Conservation (phyloP, 257 asterid species). For the Coffea canephora region DNA sequence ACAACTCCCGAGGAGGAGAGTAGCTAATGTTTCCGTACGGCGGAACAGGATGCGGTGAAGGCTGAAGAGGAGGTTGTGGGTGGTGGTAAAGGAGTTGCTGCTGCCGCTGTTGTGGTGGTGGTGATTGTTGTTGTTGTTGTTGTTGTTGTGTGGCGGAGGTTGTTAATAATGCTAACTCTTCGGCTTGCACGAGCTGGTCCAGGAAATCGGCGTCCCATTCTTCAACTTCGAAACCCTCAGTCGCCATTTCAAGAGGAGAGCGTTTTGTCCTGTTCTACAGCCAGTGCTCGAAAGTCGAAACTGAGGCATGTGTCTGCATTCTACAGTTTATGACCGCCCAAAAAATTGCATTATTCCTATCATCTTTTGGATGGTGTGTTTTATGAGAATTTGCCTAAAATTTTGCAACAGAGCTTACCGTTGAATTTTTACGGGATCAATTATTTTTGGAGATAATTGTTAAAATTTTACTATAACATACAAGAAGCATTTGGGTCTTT, state of each 20-base stretch:
- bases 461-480: too few species aligned
- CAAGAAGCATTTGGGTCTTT: too few species aligned
- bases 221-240: constrained; percentile 53
- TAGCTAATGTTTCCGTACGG: constrained; percentile 26
- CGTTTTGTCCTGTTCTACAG: neutral
- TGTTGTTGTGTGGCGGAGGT: constrained; percentile 25
- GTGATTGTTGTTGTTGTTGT: constrained; percentile 1
- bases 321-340: too few species aligned
- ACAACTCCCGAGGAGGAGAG: constrained; percentile 82
- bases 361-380: too few species aligned
- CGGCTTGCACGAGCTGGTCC: constrained; percentile 41
- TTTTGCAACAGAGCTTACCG: too few species aligned
- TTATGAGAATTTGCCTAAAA: too few species aligned
- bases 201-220: constrained; percentile 66
- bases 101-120: neutral
- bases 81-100: neutral
- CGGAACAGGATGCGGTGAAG: constrained; percentile 22
- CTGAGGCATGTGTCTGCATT: too few species aligned
- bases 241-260: constrained; percentile 40
- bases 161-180: constrained; percentile 38
- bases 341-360: too few species aligned
- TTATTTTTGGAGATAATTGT: too few species aligned
- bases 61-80: constrained; percentile 20
- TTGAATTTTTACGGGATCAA: too few species aligned
- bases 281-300: neutral